Base-by-base conservation (phyloP, 352 stramenopile species). In the Phytophthora pluvialis region DNA sequence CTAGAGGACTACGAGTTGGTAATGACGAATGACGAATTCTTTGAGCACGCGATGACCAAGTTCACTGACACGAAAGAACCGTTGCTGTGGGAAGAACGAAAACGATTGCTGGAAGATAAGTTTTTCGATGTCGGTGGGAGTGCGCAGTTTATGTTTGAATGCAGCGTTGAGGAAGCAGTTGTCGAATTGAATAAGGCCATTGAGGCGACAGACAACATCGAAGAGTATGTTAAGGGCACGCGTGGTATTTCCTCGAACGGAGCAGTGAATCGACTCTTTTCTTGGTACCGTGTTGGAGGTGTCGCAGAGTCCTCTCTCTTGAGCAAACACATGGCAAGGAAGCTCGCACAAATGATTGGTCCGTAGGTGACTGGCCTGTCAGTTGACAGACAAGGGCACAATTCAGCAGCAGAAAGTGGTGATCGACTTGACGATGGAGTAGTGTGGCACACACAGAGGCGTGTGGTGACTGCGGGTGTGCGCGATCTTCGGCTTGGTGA, bases 261-360 rank as follows among this genome's bases (percentile, higher is more conserved):
- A 21, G 56, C 21, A 33, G n/a, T 64, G 33, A 50, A 56, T 32
- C 56, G n/a, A n/a, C 15, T 64, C 5, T 64, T 64, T 47, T 64
- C 45, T n/a, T 56, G 56, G 36, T 64, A 64, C 29, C 33, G 32
- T 45, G 16, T 26, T 33, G 25, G 13, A 48, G 35, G 28, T 29
- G n/a, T 2, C 21, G 21, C 21, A 21, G 21, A 21, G 21, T 21
- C 21, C 2, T 21, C 21, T 21, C 21, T 21, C 21, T 21, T 21
- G 21, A 21, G 21, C 21, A 21, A 21, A 2, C 21, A 21, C 21
- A 2, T 21, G 21, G 21, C 21, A 2, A 21, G 21, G 21, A 45
- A 18, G 39, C 39, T 45, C 26, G 16, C n/a, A 33, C 42, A 48
- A 18, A 48, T 48, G 9, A 18, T 35, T 42, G 36, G 36, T 18